Conservation (phyloP, 345 rosid genomes). For the Lenwebbia sp. region DNA sequence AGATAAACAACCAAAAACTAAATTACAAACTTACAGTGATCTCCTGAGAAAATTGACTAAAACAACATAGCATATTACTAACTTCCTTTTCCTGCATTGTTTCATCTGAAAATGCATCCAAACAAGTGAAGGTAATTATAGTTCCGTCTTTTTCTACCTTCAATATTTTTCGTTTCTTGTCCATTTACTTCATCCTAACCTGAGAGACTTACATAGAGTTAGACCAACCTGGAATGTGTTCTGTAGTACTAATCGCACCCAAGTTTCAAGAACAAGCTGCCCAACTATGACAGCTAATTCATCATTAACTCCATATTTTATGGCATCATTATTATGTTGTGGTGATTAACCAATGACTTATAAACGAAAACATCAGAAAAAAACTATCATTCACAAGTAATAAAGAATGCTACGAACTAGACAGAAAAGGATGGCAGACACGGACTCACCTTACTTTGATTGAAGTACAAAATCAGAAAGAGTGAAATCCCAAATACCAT, state of each 20-base stretch:
- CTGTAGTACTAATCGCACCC: neutral
- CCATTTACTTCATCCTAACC: neutral
- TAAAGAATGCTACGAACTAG: neutral
- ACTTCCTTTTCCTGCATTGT: neutral
- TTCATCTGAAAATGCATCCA: neutral
- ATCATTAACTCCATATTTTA: neutral
- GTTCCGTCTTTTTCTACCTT: neutral
- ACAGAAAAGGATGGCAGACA: neutral
- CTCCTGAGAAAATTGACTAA: neutral
- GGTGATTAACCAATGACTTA: neutral
- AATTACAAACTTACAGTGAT: neutral
- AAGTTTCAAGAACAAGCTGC: neutral
- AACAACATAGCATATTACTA: neutral
- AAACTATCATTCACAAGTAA: neutral
- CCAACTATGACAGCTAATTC: neutral
- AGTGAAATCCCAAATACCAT: constrained; percentile 80
- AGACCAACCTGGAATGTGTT: neutral
- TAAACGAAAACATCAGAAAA: neutral
- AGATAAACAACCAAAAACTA: neutral
- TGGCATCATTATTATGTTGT: neutral
- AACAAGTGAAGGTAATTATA: neutral
- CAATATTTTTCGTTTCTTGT: neutral
- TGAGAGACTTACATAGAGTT: neutral
- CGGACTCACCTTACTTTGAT: constrained; percentile 69
- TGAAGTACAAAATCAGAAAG: constrained; percentile 67